Base-by-base conservation (phyloP, 495 filamentous ascomycete genomes). In the Talaromyces wortmannii region DNA sequence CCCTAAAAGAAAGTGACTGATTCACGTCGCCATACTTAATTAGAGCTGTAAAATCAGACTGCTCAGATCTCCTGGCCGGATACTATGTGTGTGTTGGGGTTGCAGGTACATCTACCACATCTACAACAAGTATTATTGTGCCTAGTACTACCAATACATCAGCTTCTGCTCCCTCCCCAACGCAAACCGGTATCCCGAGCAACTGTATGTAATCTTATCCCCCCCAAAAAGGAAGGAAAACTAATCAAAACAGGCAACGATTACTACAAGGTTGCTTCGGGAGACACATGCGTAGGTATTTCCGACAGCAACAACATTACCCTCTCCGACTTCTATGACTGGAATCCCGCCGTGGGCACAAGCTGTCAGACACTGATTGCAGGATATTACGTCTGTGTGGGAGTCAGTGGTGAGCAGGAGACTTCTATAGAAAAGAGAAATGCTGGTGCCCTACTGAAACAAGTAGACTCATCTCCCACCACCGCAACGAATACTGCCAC, bases 1-100 rank as follows among this genome's bases (percentile, higher is more conserved):
- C n/a, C n/a, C n/a, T 4, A 23, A 4, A 23, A 23, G 23, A 23
- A 23, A 23, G 2, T 23, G 23, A 4, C 23, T 23, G 4, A 23
- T 23, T 23, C 1, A 1, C 23, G 23, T 23, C 4, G 23, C 23
- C 4, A 40, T 5, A 40, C 2, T 40, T 4, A 17, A 23, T 23
- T n/a, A 53, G 52, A 31, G 50, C 49, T 13, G 55, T 57, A 5
- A 40, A 49, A 42, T 47, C 49, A 16, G 50, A 53, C 12, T 57
- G 55, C 16, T 53, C 48, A 4, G 13, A 45, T 80, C 77, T 63
- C 81, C 83, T 4, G 77, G 77, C 61, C 76, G 61, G 58, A 6
- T 57, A 58, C 15, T 58, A 56, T 42, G 60, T 61, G 3, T 62
- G 60, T 17, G 48, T 62, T 32, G 60, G 54, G 7, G 40, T 60